Conservation (phyloP, 495 filamentous ascomycete genomes). For the Tuber brumale region DNA sequence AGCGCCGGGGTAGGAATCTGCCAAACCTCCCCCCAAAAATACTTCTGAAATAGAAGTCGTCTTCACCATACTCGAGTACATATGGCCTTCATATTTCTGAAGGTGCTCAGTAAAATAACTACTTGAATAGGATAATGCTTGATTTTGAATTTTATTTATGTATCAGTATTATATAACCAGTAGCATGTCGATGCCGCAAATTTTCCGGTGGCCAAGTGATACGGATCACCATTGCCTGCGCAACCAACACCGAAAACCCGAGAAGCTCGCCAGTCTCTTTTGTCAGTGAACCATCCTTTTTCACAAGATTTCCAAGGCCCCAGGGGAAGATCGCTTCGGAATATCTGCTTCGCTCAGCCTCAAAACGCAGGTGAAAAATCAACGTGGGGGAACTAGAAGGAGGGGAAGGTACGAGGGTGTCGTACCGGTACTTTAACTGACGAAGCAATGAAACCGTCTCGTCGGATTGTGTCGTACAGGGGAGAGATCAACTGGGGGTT, state of each 20-base stretch:
- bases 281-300: neutral
- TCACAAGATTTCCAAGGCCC: neutral
- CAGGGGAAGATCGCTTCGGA: neutral
- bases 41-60: neutral
- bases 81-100: neutral
- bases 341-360: neutral
- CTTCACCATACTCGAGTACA: neutral
- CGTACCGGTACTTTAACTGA: neutral
- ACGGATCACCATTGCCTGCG: neutral
- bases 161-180: neutral
- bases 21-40: neutral
- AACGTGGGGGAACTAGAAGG: neutral
- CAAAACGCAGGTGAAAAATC: neutral
- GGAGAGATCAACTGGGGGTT: neutral
- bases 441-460: neutral
- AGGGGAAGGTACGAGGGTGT: neutral
- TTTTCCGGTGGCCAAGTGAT: neutral
- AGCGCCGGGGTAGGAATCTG: neutral
- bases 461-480: neutral
- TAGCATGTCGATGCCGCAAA: neutral
- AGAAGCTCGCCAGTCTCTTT: neutral
- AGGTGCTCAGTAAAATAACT: neutral
- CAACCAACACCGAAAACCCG: neutral
- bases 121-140: neutral
- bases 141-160: neutral